A percentile compares a stretch with the other conserved stretches of the same genome.
These are phyloP conservation scores for Malassezia psittaci DNA, from an alignment of 1,284 basidiomycete species.

Conservation along the genomic window DNA sequence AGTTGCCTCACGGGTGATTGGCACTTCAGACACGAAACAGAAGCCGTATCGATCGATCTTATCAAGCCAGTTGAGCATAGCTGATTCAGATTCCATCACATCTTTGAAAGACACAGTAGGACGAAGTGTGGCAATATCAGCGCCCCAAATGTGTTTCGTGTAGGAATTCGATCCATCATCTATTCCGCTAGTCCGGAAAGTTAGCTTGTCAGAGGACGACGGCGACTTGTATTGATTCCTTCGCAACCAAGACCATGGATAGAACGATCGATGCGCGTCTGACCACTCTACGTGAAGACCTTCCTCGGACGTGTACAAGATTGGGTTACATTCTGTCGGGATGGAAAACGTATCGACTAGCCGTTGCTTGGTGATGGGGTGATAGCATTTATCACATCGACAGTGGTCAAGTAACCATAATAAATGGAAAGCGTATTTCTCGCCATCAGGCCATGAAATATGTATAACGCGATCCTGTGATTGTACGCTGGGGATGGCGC, in stretches of 20 bases:
- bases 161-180: not conserved
- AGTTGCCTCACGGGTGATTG: conserved; percentile 70
- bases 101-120: conserved; percentile 67
- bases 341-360: conserved; percentile 81
- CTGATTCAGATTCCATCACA: conserved; percentile 63
- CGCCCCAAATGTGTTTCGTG: conserved; percentile 60
- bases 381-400: conserved; percentile 75
- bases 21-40: conserved; percentile 73
- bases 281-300: conserved; percentile 60
- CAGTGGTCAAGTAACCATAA: conserved; percentile 76
- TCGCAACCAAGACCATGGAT: conserved; percentile 75
- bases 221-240: conserved; percentile 59
- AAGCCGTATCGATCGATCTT: conserved; percentile 70
- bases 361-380: conserved; percentile 78
- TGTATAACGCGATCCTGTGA: not conserved
- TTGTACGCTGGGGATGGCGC: too few relatives aligned
- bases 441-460: conserved; percentile 25
- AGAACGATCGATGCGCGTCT: conserved; percentile 60
- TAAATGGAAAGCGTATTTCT: conserved; percentile 52
- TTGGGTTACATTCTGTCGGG: conserved; percentile 52
- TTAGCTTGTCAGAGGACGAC: not conserved
- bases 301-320: conserved; percentile 38
- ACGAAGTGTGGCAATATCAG: conserved; percentile 63
- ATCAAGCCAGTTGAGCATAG: conserved; percentile 68
- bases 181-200: not conserved